phyloP scores from a whole-genome alignment of 352 stramenopile species.

The Thalassiosira ordinaria region DNA sequence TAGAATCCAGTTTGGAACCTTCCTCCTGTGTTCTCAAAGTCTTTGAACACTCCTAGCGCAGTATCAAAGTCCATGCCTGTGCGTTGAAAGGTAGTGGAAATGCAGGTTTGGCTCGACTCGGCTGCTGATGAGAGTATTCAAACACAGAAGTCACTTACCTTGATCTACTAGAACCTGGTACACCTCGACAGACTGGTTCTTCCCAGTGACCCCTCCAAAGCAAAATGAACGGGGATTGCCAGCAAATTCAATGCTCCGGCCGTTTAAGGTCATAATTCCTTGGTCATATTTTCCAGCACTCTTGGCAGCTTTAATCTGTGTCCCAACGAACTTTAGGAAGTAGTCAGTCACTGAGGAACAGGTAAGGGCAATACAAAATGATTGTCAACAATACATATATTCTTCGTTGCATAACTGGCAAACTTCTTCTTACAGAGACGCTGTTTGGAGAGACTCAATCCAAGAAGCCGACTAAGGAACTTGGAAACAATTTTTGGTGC shows the following conservation, averaged over 20 bases:
- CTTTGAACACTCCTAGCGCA: slow-evolving; percentile 3
- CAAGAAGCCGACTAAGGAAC: slow-evolving; percentile 24
- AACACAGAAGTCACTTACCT: too few relatives aligned
- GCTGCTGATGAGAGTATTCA: too few relatives aligned
- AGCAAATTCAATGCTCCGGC: slow-evolving; percentile 23
- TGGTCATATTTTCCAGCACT: slow-evolving; percentile 26
- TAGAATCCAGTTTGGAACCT: not conserved
- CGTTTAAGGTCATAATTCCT: slow-evolving; percentile 19
- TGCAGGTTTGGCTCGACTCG: too few relatives aligned
- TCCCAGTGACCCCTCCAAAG: slow-evolving; percentile 47
- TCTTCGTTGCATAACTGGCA: too few relatives aligned
- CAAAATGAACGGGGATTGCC: slow-evolving; percentile 39
- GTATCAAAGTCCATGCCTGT: not conserved
- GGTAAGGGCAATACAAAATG: slow-evolving; percentile 14
- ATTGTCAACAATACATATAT: too few relatives aligned
- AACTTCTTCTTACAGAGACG: not conserved
- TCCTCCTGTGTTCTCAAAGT: slow-evolving; percentile 1
- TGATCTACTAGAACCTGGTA: too few relatives aligned
- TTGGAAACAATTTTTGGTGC: slow-evolving; percentile 13
- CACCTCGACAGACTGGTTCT: too few relatives aligned
- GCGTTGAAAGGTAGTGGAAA: too few relatives aligned
- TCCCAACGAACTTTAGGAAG: slow-evolving; percentile 13
- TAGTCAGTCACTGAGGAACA: slow-evolving; percentile 26
- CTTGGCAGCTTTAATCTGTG: slow-evolving; percentile 27
- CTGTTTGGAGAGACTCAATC: not conserved